phyloP scores from a whole-genome alignment of 169 alveolate genomes.

The Neospora caninum region DNA sequence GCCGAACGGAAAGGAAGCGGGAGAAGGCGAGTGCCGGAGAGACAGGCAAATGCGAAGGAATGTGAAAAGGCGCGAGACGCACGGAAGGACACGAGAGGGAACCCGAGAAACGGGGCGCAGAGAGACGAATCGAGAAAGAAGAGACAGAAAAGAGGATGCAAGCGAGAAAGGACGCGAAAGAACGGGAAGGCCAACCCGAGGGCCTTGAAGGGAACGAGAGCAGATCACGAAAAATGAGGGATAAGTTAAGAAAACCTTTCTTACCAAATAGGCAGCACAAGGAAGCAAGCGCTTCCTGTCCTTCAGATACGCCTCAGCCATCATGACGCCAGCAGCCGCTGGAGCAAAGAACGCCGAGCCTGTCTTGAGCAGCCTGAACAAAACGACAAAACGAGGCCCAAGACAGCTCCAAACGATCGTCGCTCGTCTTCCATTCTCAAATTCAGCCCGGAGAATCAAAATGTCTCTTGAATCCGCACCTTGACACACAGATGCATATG shows the following conservation, averaged over 20 bases:
- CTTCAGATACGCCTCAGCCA: constrained; percentile 80
- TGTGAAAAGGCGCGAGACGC: not conserved
- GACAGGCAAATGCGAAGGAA: not conserved
- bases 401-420: not conserved
- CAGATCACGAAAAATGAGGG: not conserved
- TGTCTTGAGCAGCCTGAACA: constrained; percentile 71
- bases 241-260: not conserved
- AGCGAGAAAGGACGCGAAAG: too few relatives aligned
- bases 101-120: not conserved
- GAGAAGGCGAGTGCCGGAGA: too few relatives aligned
- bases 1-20: too few relatives aligned
- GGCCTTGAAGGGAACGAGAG: not conserved
- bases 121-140: not conserved
- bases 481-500: not conserved
- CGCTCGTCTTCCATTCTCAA: not conserved
- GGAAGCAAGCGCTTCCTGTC: constrained; percentile 79
- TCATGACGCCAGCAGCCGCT: constrained; percentile 79
- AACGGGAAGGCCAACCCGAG: too few relatives aligned
- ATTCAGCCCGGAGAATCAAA: not conserved
- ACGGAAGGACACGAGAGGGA: not conserved
- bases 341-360: constrained; percentile 84
- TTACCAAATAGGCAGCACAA: constrained; percentile 79
- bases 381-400: too few relatives aligned
- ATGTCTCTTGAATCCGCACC: not conserved
- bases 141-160: not conserved